Evolutionary conservation across 768 basidiomycete genomes (phyloP), one percentile per base, ranked within the genome.

Genomic region (Rubroboletus pulcherrimus): DNA sequence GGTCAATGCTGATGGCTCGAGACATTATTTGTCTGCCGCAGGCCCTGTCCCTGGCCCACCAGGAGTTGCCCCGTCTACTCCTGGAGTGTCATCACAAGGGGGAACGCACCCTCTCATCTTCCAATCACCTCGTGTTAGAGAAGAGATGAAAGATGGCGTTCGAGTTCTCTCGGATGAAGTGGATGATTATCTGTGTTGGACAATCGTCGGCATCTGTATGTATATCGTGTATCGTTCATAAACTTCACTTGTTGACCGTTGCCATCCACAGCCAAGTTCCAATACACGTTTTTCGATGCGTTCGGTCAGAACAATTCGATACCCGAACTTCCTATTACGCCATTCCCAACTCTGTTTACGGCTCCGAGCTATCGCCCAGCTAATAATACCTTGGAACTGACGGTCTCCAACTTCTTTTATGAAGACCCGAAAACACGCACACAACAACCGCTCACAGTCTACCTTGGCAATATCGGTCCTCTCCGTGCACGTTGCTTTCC

Each of bases 161-260:
- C 82, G 82, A 51, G 73, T 84, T 33, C 82, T 91, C 52, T 87
- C 84, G 24, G 93, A 96, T 63, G 90, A 93, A 71, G 91, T 97
- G 7, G 93, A 97, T 68, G 94, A 97, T 68, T 95, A 93, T 76
- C 75, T 95, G 54, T 93, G 91, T 66, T 97, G 94, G 94, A 93
- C 92, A 12, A 94, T 97, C 63, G 92, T 93, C 60, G 92, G 94
- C 38, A 94, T 96, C 50, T 92, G 94, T 94, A 73, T 72, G 89
- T 76, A 58, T 64, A 21, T 55, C 46, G 56, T 53, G 46, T 29
- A 44, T 46, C 52, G 17, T 49, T 42, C 47, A 29, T 45, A 11
- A 45, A 30, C 56, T 54, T 49, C 53, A 54, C 47, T 56, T 54
- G 59, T 60, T 64, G 44, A 73, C 63, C 50, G 55, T 53, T 43